Conservation (phyloP, 2,329 filamentous ascomycete genomes). For the Dactylella cylindrospora region DNA sequence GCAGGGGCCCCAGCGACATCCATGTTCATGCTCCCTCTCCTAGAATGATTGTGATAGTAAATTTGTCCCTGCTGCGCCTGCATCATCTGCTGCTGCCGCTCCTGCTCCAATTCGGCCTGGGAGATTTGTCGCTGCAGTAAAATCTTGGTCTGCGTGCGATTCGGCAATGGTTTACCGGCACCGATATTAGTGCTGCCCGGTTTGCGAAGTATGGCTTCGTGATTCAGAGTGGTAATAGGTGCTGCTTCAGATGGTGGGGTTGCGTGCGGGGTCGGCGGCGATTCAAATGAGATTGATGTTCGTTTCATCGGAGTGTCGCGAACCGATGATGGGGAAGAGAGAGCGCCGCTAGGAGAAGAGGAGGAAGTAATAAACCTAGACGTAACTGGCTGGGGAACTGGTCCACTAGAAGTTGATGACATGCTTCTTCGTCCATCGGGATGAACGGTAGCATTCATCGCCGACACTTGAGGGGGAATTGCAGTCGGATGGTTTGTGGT, state of each 20-base stretch:
- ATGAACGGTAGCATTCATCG: conserved; percentile 33
- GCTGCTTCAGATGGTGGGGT: conserved; percentile 31
- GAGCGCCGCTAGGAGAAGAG: conserved; percentile 31
- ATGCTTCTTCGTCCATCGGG: conserved; percentile 37
- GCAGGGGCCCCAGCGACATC: conserved; percentile 6
- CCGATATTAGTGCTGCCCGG: conserved; percentile 39
- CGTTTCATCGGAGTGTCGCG: conserved; percentile 33
- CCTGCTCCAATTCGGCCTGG: conserved; percentile 39
- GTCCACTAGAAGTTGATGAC: conserved; percentile 38
- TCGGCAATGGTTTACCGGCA: conserved; percentile 34
- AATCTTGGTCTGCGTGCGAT: conserved; percentile 40
- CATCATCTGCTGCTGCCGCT: conserved; percentile 24
- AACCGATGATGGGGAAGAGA: conserved; percentile 38
- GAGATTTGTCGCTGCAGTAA: conserved; percentile 37
- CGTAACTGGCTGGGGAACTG: conserved; percentile 26
- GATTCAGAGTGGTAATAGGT: conserved; percentile 29
- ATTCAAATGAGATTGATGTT: conserved; percentile 29
- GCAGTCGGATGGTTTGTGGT: conserved; percentile 34
- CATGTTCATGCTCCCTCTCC: conserved; percentile 40
- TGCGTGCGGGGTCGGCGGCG: conserved; percentile 38
- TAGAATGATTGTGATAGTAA: conserved; percentile 39
- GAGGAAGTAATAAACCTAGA: conserved; percentile 38
- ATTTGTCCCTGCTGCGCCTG: conserved; percentile 25
- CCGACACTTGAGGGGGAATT: conserved; percentile 35
- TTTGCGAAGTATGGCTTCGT: conserved; percentile 38